Percentiles rank a stretch among this genome's conserved stretches.
phyloP scores from a whole-genome alignment of 2,329 filamentous ascomycete species.

The Arachnopeziza araneosa region DNA sequence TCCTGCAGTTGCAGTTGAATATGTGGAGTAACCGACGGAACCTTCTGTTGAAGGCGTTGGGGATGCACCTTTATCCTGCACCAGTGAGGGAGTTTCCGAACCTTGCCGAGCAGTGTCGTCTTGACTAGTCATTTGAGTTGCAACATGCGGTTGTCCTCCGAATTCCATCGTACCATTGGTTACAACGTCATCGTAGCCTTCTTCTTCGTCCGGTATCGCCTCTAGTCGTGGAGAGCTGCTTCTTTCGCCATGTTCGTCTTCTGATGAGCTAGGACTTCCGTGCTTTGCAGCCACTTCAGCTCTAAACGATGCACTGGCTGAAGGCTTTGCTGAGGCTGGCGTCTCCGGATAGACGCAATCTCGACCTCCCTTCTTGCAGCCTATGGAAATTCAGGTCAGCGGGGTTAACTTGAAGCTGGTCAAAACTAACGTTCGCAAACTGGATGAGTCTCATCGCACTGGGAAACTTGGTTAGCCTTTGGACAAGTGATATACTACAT shows the following conservation, averaged over 20 bases:
- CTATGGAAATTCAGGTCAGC: slow-evolving; percentile 37
- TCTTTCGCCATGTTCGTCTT: slow-evolving; percentile 44
- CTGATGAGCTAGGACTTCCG: slow-evolving; percentile 44
- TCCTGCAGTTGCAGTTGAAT: slow-evolving; percentile 8
- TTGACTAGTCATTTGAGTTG: background rate
- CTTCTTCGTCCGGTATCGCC: slow-evolving; percentile 51
- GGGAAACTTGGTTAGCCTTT: background rate
- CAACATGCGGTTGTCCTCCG: background rate
- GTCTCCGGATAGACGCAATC: slow-evolving; percentile 86
- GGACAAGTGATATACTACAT: background rate
- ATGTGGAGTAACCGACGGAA: slow-evolving; percentile 24
- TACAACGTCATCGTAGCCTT: slow-evolving; percentile 26
- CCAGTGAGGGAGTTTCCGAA: slow-evolving; percentile 49
- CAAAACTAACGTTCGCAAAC: slow-evolving; percentile 66
- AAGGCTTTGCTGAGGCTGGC: slow-evolving; percentile 34
- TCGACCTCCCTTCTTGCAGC: slow-evolving; percentile 86
- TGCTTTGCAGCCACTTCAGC: slow-evolving; percentile 30
- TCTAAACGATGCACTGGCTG: slow-evolving; percentile 24
- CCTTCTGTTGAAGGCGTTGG: slow-evolving; percentile 45
- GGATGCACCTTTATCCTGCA: slow-evolving; percentile 47
- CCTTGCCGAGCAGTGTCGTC: slow-evolving; percentile 35
- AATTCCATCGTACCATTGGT: slow-evolving; percentile 2
- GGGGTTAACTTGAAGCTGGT: background rate
- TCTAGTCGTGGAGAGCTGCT: slow-evolving; percentile 44
- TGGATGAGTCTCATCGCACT: slow-evolving; percentile 84